Base-by-base conservation (phyloP, 495 filamentous ascomycete genomes). In the Penicillium arizonense region DNA sequence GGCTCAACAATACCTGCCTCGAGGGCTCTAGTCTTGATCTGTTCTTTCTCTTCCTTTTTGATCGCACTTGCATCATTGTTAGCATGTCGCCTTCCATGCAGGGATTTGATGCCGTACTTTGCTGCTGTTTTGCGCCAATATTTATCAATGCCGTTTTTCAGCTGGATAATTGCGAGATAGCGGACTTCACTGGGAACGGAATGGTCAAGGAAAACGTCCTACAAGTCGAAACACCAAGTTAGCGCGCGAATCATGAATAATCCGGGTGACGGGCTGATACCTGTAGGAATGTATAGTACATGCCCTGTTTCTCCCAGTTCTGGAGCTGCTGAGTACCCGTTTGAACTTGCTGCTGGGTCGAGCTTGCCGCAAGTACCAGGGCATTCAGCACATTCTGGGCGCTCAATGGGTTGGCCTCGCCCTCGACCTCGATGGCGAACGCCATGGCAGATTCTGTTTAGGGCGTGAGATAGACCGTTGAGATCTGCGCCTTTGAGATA, bases 91-190 rank as follows among this genome's bases (percentile, higher is more conserved):
- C 12, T 11, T 43, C 20, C n/a, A 13, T 16, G 6, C 28, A 18
- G 26, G 12, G 18, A 14, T 53, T 14, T 10, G 10, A 32, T 33
- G 45, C 50, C 73, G 37, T 75, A 85, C 82, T 87, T 81, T 14
- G 72, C 75, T 13, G 87, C 80, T 3, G 82, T 85, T 61, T 84
- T 87, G 36, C 94, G 81, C 94, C 94, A 98, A 67, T 89, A 90
- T 66, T 87, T 91, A 60, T 97, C 93, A 62, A 96, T 89, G 23
- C 90, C 94, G 67, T 97, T 96, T 66, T 97, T 97, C 47, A 98
- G 74, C 62, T 95, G 89, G 53, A 96, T 97, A 44, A 96, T 84
- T 14, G 91, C 84, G n/a, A 96, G 81, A 65, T 94, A 89, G 44
- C 94, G 87, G 37, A 90, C 79, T 58, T 92, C 85, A 12, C 77